Percentiles rank a stretch among this genome's conserved stretches.
phyloP scores from a whole-genome alignment of 1,284 basidiomycete genomes.

The Vanrija humicola region DNA sequence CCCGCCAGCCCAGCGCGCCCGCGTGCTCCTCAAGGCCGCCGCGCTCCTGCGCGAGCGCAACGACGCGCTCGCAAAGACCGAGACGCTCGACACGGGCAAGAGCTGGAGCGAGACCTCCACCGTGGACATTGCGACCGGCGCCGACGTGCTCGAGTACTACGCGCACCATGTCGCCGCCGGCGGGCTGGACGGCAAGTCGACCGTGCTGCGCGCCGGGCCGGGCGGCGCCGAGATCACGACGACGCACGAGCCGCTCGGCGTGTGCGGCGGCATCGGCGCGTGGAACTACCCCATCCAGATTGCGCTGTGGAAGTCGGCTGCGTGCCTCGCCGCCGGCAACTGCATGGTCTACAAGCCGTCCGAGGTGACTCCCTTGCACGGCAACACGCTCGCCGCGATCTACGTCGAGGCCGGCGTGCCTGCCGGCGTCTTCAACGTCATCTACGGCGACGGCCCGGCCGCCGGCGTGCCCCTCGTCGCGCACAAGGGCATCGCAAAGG shows the following conservation, averaged over 20 bases:
- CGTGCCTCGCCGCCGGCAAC: slow-evolving; percentile 17
- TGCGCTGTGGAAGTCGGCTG: slow-evolving; percentile 17
- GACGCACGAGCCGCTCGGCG: slow-evolving; percentile 18
- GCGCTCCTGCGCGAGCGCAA: slow-evolving; percentile 13
- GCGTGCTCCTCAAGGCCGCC: slow-evolving; percentile 11
- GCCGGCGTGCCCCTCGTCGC: slow-evolving; percentile 13
- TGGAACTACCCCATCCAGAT: slow-evolving; percentile 26
- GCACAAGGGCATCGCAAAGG: slow-evolving; percentile 15
- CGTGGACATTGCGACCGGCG: slow-evolving; percentile 14
- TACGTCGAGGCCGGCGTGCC: slow-evolving; percentile 17
- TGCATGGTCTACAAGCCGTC: slow-evolving; percentile 20
- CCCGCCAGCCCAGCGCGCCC: slow-evolving; percentile 7
- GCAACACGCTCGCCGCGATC: slow-evolving; percentile 12
- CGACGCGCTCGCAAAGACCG: slow-evolving; percentile 13
- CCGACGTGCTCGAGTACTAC: slow-evolving; percentile 20
- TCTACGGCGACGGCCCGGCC: slow-evolving; percentile 11
- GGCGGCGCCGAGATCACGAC: slow-evolving; percentile 11
- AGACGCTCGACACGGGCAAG: slow-evolving; percentile 20
- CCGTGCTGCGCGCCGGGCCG: slow-evolving; percentile 6
- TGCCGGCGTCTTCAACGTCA: slow-evolving; percentile 15
- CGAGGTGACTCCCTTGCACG: slow-evolving; percentile 17
- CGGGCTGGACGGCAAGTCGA: slow-evolving; percentile 16
- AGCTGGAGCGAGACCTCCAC: slow-evolving; percentile 14
- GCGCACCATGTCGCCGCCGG: slow-evolving; percentile 13
- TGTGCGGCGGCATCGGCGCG: slow-evolving; percentile 22